phyloP scores from a whole-genome alignment of 805 yeast species.

The Jamesozyma jinghongensis region DNA sequence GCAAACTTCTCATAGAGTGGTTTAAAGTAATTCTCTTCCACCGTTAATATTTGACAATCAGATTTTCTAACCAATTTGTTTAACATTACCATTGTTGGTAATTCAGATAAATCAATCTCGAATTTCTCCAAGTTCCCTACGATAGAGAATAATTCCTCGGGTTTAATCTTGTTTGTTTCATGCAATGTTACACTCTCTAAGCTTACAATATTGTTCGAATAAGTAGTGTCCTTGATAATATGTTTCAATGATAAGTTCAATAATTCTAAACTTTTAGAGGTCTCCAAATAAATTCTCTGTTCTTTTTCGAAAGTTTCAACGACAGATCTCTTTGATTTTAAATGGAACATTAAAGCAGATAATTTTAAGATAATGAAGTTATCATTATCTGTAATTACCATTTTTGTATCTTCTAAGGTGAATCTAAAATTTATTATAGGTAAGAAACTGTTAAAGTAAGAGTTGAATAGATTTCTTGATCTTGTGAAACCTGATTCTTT shows the following conservation, averaged over 20 bases:
- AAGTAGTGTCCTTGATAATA: conserved; percentile 10
- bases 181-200: conserved; percentile 17
- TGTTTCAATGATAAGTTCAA: conserved; percentile 19
- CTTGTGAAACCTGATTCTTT: not conserved
- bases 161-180: conserved; percentile 18
- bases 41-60: conserved; percentile 20
- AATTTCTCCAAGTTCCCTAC: conserved; percentile 19
- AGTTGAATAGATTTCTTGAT: conserved; percentile 4
- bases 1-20: conserved; percentile 25
- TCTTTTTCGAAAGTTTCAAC: conserved; percentile 6
- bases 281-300: conserved; percentile 13
- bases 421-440: conserved; percentile 31
- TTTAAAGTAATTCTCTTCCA: conserved; percentile 25
- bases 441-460: conserved; percentile 20
- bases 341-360: conserved; percentile 19
- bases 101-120: conserved; percentile 22
- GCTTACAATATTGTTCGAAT: conserved; percentile 14
- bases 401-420: conserved; percentile 34
- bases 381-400: conserved; percentile 28
- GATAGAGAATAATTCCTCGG: conserved; percentile 12
- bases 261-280: conserved; percentile 15
- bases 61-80: conserved; percentile 18
- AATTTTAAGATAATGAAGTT: conserved; percentile 27
- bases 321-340: conserved; percentile 15
- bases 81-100: conserved; percentile 23